Percentiles rank a stretch among this genome's conserved stretches.
Evolutionary conservation across 176 grass and related monocot genomes (phyloP).

Genomic region (Cymbopogon citratus): DNA sequence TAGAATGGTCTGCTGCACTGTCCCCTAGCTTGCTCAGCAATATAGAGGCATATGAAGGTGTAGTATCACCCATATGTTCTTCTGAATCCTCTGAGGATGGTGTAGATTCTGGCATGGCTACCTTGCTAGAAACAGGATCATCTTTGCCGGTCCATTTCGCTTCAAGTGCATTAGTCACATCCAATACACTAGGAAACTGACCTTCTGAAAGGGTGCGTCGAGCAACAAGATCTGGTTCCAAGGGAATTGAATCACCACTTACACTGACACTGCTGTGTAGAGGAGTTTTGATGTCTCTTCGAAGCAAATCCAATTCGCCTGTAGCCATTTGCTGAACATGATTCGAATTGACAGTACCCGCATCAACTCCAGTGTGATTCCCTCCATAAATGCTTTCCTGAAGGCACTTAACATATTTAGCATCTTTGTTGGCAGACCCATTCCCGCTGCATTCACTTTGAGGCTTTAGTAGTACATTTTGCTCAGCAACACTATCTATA

Average conservation of each 20-base stretch:
- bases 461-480: conserved; percentile 38
- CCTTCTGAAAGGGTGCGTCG: conserved; percentile 85
- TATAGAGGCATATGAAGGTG: conserved; percentile 46
- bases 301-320: conserved; percentile 42
- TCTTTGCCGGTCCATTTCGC: conserved; percentile 81
- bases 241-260: conserved; percentile 39
- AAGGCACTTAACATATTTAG: conserved; percentile 34
- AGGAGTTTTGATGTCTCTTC: conserved; percentile 38
- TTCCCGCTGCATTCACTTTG: conserved; percentile 36
- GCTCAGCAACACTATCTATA: conserved; percentile 41
- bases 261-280: conserved; percentile 63
- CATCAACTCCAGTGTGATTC: conserved; percentile 26
- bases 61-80: conserved; percentile 39
- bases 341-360: conserved; percentile 17
- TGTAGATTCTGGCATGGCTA: conserved; percentile 37
- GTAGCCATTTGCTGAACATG: conserved; percentile 24
- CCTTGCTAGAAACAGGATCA: conserved; percentile 40
- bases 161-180: conserved; percentile 74
- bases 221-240: conserved; percentile 55
- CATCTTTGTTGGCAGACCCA: conserved; percentile 26
- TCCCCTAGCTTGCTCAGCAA: conserved; percentile 59
- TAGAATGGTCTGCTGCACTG: conserved; percentile 55
- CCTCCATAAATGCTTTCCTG: conserved; percentile 27
- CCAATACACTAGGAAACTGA: conserved; percentile 62
- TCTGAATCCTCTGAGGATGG: conserved; percentile 48